Evolutionary conservation across 75 land plant genomes (phyloP), one percentile per base, ranked within the genome.

Genomic region (Gnetum montanum): DNA sequence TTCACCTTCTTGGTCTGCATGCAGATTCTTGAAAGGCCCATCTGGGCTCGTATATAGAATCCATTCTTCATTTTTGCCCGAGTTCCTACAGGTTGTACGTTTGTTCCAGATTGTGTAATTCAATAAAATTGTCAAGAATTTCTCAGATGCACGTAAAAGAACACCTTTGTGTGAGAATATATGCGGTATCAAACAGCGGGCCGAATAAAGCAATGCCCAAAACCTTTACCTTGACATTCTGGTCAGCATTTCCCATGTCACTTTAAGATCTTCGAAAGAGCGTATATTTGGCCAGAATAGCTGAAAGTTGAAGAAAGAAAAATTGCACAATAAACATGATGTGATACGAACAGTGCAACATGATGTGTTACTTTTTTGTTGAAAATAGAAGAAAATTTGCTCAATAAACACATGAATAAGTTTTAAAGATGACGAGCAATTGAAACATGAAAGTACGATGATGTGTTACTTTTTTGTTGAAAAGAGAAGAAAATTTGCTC

Each of bases 1-100:
- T 62, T 68, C 49, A 13, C 70, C 70, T 54, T 33, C 15, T 22
- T 68, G 70, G 49, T 68, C 66, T 52, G 47, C 48, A 34, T 51
- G 34, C 40, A 68, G n/a, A 53, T 68, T 61, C 23, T 31, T 31
- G 31, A 68, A 53, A 4, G 66, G 66, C 2, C 70, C 70, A 54
- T 62, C 55, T 25, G 58, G 43, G 16, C 43, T 51, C 25, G 49
- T 45, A 64, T 68, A 68, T 35, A 47, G 34, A 26, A 4, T 6
- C 70, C 70, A 68, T 31, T 43, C 45, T 23, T 15, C 16, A 19
- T 40, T 57, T 28, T 38, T 5, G 47, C 4, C 28, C 50, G 13
- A 57, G 28, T 20, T n/a, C 59, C 59, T 57, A n/a, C 24, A 57
- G 24, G 4, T 24, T 15, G 44, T 15, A n/a, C 22, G 41, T 23